Evolutionary conservation across 2,329 filamentous ascomycete genomes (phyloP).

Genomic region (Claviceps cyperi): DNA sequence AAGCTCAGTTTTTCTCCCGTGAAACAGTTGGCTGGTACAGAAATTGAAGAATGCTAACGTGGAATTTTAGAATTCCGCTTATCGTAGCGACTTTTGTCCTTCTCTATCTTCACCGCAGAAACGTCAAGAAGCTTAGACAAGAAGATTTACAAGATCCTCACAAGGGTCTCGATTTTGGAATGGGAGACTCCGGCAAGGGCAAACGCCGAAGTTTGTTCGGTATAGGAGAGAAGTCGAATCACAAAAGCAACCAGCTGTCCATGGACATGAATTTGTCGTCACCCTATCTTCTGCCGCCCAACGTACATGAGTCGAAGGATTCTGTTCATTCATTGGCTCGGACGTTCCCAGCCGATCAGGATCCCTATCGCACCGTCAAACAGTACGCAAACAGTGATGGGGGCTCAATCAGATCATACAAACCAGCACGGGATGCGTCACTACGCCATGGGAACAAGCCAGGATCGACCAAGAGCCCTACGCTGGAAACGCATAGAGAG

Average conservation of each 20-base stretch:
- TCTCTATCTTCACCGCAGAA: conserved; percentile 65
- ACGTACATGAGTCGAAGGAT: conserved; percentile 63
- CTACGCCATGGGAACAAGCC: conserved; percentile 29
- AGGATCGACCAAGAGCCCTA: conserved; percentile 14
- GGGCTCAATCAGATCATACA: conserved; percentile 40
- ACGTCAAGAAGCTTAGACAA: conserved; percentile 51
- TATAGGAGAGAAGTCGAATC: conserved; percentile 40
- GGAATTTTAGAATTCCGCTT: conserved; percentile 53
- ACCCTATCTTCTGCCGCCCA: conserved; percentile 86
- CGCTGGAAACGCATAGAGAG: conserved; percentile 13
- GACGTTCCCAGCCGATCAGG: conserved; percentile 58
- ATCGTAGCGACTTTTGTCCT: conserved; percentile 51
- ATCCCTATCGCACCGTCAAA: conserved; percentile 61
- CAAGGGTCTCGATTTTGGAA: conserved; percentile 82
- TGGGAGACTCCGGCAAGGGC: conserved; percentile 40
- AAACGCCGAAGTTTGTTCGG: conserved; percentile 27
- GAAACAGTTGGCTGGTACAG: neutral
- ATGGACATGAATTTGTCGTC: conserved; percentile 65
- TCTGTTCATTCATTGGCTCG: conserved; percentile 77
- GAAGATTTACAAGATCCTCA: conserved; percentile 83
- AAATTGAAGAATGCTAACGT: neutral
- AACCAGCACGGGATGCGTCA: conserved; percentile 25
- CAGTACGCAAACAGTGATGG: conserved; percentile 43
- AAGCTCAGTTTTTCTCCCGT: too few species aligned
- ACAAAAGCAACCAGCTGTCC: conserved; percentile 41